Evolutionary conservation across 305 asterid species (phyloP), one percentile per base, ranked within the genome.

Genomic region (Andrographis paniculata): DNA sequence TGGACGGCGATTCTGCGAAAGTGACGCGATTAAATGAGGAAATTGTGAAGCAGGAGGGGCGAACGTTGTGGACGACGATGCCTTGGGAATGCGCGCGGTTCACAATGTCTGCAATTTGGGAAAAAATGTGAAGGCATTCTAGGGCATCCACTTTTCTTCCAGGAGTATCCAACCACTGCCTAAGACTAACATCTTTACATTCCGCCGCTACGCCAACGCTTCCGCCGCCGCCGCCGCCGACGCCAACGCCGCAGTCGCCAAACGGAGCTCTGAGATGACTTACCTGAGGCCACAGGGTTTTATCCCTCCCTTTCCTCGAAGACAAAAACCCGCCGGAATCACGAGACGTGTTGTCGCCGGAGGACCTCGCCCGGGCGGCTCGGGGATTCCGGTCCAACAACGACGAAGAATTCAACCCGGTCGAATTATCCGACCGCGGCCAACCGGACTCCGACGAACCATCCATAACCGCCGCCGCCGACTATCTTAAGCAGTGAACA

Each of bases 11-110:
- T 53, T 79, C 94, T 39, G 77, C 68, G 55, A 82, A 79, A n/a
- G 87, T 71, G 20, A 82, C 74, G 1, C 78, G 84, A 33, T 74
- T 79, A 33, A 63, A 67, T 2, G 94, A 76, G 45, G 87, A 82
- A 74, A 82, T 72, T 52, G 72, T 65, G 55, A 82, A 79, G 65
- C 87, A 82, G 1, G 94, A 82, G 10, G 94, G 94, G 14, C 87
- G 74, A 39, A 79, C 78, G 64, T 76, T 79, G 52, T 74, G 78
- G 44, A 79, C 71, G 30, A 77, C 69, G 43, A 79, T 68, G 63
- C 94, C 94, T 57, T 79, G 84, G 23, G 82, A 72, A 60, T 79
- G 91, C 28, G 84, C 83, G 40, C 75, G 53, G 64, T 74, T 72
- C 17, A 82, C 84, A 47, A 79, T 69, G 63, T 66, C 73, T 14